These are phyloP conservation scores for Acer negundo DNA, from an alignment of 345 rosid genomes.

Conservation along the genomic window DNA sequence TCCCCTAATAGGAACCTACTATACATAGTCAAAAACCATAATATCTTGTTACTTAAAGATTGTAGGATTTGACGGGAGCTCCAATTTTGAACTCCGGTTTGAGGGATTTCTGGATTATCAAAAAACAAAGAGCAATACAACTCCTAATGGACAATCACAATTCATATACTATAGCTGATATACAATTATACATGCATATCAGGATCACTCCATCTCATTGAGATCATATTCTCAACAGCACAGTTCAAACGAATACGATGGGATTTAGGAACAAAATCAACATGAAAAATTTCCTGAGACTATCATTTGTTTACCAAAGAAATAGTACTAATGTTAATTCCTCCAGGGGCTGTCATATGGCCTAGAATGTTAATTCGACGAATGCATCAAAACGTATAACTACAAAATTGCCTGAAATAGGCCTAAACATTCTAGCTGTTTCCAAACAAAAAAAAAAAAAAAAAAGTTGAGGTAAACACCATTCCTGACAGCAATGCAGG, in stretches of 20 bases:
- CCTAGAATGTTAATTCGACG: not conserved
- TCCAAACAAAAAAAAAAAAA: not conserved
- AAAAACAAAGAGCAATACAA: no score
- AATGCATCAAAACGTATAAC: not conserved
- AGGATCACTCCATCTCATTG: not conserved
- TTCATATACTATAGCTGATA: not conserved
- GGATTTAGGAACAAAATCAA: not conserved
- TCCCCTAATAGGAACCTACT: no score
- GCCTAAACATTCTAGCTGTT: not conserved
- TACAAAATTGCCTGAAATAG: slow-evolving; percentile 14
- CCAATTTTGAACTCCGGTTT: no score
- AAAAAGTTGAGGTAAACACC: no score
- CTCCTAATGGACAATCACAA: not conserved
- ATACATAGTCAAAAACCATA: no score
- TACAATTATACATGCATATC: not conserved
- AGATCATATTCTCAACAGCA: no score
- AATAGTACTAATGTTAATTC: no score
- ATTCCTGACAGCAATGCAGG: slow-evolving; percentile 4
- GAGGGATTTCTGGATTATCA: no score
- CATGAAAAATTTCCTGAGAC: not conserved
- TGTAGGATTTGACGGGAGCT: no score
- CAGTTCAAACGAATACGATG: no score
- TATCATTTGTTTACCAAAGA: no score
- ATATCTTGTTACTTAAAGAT: no score
- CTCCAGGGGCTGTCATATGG: not conserved